Percentiles rank a stretch among this genome's conserved stretches.
phyloP scores from a whole-genome alignment of 169 alveolate species.

The Eimeria sp. region DNA sequence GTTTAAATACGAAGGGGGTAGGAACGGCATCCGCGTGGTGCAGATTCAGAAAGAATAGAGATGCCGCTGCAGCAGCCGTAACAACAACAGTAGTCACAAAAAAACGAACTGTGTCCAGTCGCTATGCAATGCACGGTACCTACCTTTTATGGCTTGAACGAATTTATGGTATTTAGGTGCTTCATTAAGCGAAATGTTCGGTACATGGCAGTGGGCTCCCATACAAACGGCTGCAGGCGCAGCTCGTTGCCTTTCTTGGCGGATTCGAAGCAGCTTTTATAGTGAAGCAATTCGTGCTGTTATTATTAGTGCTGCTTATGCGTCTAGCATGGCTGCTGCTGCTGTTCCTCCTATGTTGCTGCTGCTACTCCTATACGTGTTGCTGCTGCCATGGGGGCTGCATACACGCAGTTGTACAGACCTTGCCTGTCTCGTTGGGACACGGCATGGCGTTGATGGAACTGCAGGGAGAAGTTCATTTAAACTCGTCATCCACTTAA shows the following conservation, averaged over 20 bases:
- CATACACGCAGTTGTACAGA: no score
- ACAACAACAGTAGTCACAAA: not conserved
- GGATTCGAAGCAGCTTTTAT: not conserved
- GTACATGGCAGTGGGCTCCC: not conserved
- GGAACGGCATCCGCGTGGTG: slow-evolving; percentile 34
- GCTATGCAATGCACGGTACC: no score
- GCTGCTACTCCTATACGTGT: not conserved
- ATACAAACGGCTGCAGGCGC: not conserved
- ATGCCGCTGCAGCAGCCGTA: no score
- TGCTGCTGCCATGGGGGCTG: not conserved
- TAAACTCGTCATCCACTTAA: not conserved
- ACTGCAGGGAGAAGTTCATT: no score
- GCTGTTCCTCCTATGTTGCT: not conserved
- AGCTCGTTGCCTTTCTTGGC: not conserved
- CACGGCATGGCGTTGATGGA: no score
- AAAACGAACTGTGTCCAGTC: no score
- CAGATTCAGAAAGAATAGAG: not conserved
- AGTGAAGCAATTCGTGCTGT: not conserved
- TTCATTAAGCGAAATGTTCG: not conserved
- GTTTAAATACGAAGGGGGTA: not conserved
- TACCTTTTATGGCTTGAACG: no score
- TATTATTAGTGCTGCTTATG: not conserved
- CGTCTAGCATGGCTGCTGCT: not conserved
- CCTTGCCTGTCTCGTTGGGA: no score
- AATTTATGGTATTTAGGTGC: not conserved